Evolutionary conservation across 305 asterid genomes (phyloP).

Genomic region (Plantago coronopus): DNA sequence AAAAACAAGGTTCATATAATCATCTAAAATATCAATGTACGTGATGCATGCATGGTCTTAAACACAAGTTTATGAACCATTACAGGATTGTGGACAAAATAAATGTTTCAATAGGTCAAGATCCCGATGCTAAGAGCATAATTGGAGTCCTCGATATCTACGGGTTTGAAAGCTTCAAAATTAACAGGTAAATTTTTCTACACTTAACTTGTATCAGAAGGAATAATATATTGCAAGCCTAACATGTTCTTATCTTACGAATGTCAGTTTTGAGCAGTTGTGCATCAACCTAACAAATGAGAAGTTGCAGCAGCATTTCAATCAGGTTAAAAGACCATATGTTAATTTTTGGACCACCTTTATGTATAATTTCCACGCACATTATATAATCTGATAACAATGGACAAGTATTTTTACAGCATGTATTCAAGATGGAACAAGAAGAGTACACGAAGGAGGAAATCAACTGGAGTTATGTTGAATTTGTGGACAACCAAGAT

Average conservation of each 20-base stretch:
- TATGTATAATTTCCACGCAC: slow-evolving; percentile 17
- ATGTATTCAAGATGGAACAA: slow-evolving; percentile 97
- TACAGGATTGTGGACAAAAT: slow-evolving; percentile 94
- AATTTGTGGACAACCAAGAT: slow-evolving; percentile 91
- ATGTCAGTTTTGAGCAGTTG: slow-evolving; percentile 79
- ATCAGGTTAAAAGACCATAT: slow-evolving; percentile 52
- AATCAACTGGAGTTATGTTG: slow-evolving; percentile 94
- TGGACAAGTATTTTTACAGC: slow-evolving; percentile 45
- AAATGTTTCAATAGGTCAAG: slow-evolving; percentile 88
- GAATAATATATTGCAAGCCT: slow-evolving; percentile 1
- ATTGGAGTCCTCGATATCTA: slow-evolving; percentile 92
- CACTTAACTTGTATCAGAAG: slow-evolving; percentile 14
- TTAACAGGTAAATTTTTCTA: slow-evolving; percentile 57
- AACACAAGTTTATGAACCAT: slow-evolving; percentile 16
- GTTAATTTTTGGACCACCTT: slow-evolving; percentile 11
- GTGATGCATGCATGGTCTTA: slow-evolving; percentile 4
- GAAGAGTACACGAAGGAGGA: slow-evolving; percentile 90
- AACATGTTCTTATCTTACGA: slow-evolving; percentile 23
- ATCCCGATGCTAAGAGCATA: slow-evolving; percentile 76
- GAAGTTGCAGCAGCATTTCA: slow-evolving; percentile 97
- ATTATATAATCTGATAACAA: slow-evolving; percentile 21
- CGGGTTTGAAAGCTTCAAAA: slow-evolving; percentile 93
- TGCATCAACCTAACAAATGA: slow-evolving; percentile 91
- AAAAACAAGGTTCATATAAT: too few species aligned
- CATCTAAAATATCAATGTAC: background rate